Evolutionary conservation across 345 rosid genomes (phyloP).

Genomic region (Cardiospermum halicacabum): DNA sequence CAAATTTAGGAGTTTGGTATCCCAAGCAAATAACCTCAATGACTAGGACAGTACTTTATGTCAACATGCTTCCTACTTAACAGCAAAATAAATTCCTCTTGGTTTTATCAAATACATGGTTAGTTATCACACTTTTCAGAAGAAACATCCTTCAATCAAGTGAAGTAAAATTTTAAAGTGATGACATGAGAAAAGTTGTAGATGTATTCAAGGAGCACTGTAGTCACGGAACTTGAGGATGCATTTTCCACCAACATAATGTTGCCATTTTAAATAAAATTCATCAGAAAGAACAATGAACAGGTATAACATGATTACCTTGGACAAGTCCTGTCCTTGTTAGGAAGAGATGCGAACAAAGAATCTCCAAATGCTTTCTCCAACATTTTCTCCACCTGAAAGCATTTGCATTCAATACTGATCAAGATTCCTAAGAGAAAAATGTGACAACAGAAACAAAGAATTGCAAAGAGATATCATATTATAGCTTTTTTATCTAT

Average conservation of each 20-base stretch:
- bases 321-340: conserved; percentile 72
- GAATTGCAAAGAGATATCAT: not conserved
- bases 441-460: not conserved
- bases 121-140: not conserved
- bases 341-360: conserved; percentile 80
- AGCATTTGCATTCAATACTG: conserved; percentile 1
- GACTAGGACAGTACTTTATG: not conserved
- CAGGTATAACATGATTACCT: conserved; percentile 35
- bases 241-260: not conserved
- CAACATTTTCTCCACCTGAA: conserved; percentile 97
- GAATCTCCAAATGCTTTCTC: conserved; percentile 70
- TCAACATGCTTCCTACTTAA: not conserved
- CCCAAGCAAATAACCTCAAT: not conserved
- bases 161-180: not conserved
- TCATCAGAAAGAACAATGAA: conserved; percentile 1
- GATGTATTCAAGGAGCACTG: not conserved
- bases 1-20: not conserved
- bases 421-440: conserved; percentile 8
- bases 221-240: not conserved
- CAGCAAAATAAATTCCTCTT: not conserved
- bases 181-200: not conserved
- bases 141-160: not conserved
- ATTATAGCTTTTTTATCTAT: not conserved
- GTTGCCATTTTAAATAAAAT: not conserved
- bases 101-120: not conserved